Percentiles rank a stretch among this genome's conserved stretches.
Evolutionary conservation across 768 basidiomycete species (phyloP).

Genomic region (Leccinellum albellum): DNA sequence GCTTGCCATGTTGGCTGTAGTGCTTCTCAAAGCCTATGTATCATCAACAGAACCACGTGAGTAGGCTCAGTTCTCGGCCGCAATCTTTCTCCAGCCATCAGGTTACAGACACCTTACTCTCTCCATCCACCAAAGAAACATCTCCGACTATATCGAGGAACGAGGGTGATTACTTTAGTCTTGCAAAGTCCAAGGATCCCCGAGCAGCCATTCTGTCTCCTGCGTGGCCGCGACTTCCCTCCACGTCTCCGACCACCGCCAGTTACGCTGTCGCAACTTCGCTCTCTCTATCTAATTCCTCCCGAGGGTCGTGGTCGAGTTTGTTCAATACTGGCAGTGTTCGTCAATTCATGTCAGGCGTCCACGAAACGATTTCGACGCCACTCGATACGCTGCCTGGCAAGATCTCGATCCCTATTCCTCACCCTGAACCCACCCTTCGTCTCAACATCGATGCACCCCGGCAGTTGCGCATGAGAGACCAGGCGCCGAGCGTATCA

Average conservation of each 20-base stretch:
- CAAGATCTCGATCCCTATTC: conserved; percentile 25
- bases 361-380: conserved; percentile 47
- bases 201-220: conserved; percentile 44
- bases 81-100: background rate
- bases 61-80: background rate
- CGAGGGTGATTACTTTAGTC: conserved; percentile 59
- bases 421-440: conserved; percentile 17
- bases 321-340: conserved; percentile 65
- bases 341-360: conserved; percentile 64
- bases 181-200: conserved; percentile 34
- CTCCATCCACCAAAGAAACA: conserved; percentile 18
- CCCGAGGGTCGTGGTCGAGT: conserved; percentile 79
- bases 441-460: conserved; percentile 28
- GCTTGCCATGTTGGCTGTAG: conserved; percentile 70
- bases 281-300: conserved; percentile 54
- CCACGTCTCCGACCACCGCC: conserved; percentile 39
- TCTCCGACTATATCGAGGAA: conserved; percentile 21
- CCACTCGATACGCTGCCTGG: conserved; percentile 30
- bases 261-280: conserved; percentile 37
- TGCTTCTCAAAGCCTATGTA: conserved; percentile 52
- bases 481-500: conserved; percentile 25
- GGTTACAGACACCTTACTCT: background rate
- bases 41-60: conserved; percentile 13
- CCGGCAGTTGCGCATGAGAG: conserved; percentile 26
- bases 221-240: conserved; percentile 48